phyloP scores from a whole-genome alignment of 2,329 filamentous ascomycete genomes.

The Neofusicoccum cordaticola region DNA sequence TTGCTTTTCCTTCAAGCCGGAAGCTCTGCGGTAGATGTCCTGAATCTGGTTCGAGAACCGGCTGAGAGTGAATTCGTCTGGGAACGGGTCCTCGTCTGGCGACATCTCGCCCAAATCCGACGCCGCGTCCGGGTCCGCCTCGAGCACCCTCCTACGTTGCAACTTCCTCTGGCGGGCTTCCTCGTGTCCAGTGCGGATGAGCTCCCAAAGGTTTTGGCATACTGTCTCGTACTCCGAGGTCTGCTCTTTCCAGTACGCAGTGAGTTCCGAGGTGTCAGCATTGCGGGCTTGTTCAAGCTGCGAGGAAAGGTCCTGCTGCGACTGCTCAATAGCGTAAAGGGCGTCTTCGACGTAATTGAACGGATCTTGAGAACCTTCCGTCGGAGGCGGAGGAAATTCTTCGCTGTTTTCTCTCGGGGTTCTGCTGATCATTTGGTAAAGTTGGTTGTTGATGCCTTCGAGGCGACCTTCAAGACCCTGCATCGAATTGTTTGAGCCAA shows the following conservation, averaged over 20 bases:
- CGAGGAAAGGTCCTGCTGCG: slow-evolving; percentile 4
- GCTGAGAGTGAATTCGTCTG: slow-evolving; percentile 66
- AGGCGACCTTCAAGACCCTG: slow-evolving; percentile 39
- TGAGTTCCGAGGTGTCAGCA: slow-evolving; percentile 19
- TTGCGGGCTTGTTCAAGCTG: slow-evolving; percentile 5
- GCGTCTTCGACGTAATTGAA: slow-evolving; percentile 65
- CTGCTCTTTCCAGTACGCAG: slow-evolving; percentile 17
- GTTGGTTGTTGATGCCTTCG: slow-evolving; percentile 58
- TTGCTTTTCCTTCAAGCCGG: slow-evolving; percentile 80
- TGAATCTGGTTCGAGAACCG: slow-evolving; percentile 78
- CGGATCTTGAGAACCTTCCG: slow-evolving; percentile 64
- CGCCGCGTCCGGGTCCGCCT: slow-evolving; percentile 53
- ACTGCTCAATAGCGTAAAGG: slow-evolving; percentile 45
- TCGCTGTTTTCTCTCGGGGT: slow-evolving; percentile 52
- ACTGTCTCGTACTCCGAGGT: slow-evolving; percentile 24
- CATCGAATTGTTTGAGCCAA: slow-evolving; percentile 12
- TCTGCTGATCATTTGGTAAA: slow-evolving; percentile 49
- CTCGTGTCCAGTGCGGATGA: slow-evolving; percentile 45
- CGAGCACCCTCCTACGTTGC: slow-evolving; percentile 32
- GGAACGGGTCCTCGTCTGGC: slow-evolving; percentile 59
- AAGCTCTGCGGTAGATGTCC: slow-evolving; percentile 73
- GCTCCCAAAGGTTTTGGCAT: slow-evolving; percentile 49
- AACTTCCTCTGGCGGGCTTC: slow-evolving; percentile 38
- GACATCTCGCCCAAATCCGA: slow-evolving; percentile 60
- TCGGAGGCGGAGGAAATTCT: slow-evolving; percentile 45